A percentile compares a stretch with the other conserved stretches of the same genome.
Evolutionary conservation across 345 rosid genomes (phyloP).

Genomic region (Carallia pectinifolia): DNA sequence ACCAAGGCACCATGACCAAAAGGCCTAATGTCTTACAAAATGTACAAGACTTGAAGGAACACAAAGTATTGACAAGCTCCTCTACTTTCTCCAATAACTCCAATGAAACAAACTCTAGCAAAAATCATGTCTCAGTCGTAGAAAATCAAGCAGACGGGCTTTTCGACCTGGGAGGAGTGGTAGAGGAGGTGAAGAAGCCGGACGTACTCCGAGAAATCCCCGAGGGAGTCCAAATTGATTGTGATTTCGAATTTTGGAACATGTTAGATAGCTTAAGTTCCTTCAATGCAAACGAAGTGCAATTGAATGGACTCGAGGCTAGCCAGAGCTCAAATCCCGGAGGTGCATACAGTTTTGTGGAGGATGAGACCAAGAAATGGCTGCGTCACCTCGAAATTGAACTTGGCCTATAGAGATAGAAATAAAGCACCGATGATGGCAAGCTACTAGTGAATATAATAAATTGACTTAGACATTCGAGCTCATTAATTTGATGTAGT

Average conservation of each 20-base stretch:
- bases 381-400: slow-evolving; percentile 56
- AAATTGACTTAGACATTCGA: too few relatives aligned
- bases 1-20: slow-evolving; percentile 21
- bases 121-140: slow-evolving; percentile 11
- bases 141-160: slow-evolving; percentile 14
- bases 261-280: slow-evolving; percentile 50
- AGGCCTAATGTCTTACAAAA: slow-evolving; percentile 11
- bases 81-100: slow-evolving; percentile 41
- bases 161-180: slow-evolving; percentile 8
- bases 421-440: too few relatives aligned
- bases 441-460: too few relatives aligned
- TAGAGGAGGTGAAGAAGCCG: slow-evolving; percentile 66
- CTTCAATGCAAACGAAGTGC: slow-evolving; percentile 17
- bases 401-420: slow-evolving; percentile 42
- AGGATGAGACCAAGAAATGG: slow-evolving; percentile 53
- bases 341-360: slow-evolving; percentile 5
- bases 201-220: slow-evolving; percentile 12
- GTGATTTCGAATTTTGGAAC: slow-evolving; percentile 68
- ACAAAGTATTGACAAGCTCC: slow-evolving; percentile 34
- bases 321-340: slow-evolving; percentile 25
- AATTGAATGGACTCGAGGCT: slow-evolving; percentile 15
- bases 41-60: slow-evolving; percentile 17
- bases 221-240: slow-evolving; percentile 47
- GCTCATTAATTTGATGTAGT: too few relatives aligned
- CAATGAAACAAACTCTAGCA: slow-evolving; percentile 21